Base-by-base conservation (phyloP, 148 eudicot genomes). In the Fagopyrum tataricum region DNA sequence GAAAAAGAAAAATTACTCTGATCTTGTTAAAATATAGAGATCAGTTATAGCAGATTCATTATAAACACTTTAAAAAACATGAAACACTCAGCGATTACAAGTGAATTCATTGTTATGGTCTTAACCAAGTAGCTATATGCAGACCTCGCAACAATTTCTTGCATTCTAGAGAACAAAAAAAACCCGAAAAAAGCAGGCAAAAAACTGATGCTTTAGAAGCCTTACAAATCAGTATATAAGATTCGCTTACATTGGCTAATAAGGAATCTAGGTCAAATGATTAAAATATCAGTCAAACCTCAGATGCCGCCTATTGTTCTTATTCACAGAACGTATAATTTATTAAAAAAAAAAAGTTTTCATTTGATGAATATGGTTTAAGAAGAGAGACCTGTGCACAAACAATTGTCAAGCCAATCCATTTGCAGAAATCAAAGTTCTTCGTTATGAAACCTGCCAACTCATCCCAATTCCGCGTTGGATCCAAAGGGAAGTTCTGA, bases 401-500 rank as follows among this genome's bases (percentile, higher is more conserved):
- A 64, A 89, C 86, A 73, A 86, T 77, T 4, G 89, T 74, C 79
- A 92, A 79, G 74, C 90, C 91, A 84, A 92, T 76, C 97, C 96
- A 90, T 81, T 83, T 90, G 86, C 96, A 88, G 74, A 87, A 81
- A 74, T 88, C 90, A 77, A 87, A 90, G 76, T 90, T 92, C 14
- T 81, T 76, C 67, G 75, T 76, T 17, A 92, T 68, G 69, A 92
- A 90, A 67, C 76, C 71, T 80, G 85, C 84, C 62, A 92, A 78
- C 67, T 61, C 18, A 23, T 61, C 15, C 15, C 18, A 61, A 21
- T 61, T 61, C 4, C 15, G 31, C 10, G 67, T 61, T 61, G 12
- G 13, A 79, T 89, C 97, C 62, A 53, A 80, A 1, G 97, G 97
- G 72, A 91, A 89, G 79, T 91, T 92, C 95, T 91, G 82, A 61